Conservation (phyloP, 345 rosid species). For the Eucalyptus leucophloia region DNA sequence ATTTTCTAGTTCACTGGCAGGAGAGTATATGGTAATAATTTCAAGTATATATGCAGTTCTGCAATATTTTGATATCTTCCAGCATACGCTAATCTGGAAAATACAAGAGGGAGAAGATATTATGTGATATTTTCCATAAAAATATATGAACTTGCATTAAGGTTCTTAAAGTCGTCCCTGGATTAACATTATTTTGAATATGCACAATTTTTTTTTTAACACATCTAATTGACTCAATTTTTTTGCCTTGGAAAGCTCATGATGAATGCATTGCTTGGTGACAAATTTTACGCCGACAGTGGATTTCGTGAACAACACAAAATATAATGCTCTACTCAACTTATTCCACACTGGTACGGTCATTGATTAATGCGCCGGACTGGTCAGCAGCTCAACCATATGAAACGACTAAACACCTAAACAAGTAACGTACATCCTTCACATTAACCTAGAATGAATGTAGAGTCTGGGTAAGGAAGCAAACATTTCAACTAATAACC, state of each 20-base stretch:
- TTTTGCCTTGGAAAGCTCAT: not conserved
- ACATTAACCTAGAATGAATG: not conserved
- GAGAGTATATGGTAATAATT: too few relatives aligned
- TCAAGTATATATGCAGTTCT: not conserved
- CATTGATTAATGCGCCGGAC: too few relatives aligned
- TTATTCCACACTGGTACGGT: not conserved
- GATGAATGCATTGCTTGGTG: not conserved
- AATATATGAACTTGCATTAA: not conserved
- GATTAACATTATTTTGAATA: not conserved
- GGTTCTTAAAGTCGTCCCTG: not conserved
- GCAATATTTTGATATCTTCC: not conserved
- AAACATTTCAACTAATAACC: not conserved
- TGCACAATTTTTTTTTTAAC: not conserved
- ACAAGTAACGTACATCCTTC: too few relatives aligned
- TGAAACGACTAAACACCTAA: too few relatives aligned
- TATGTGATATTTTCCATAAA: not conserved
- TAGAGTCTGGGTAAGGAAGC: not conserved
- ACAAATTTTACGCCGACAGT: not conserved
- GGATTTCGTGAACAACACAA: not conserved
- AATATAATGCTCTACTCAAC: not conserved
- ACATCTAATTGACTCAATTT: not conserved
- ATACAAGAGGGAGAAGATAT: not conserved
- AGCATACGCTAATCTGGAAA: not conserved
- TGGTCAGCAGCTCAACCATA: too few relatives aligned
- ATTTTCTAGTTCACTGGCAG: not conserved